A percentile compares a stretch with the other conserved stretches of the same genome.
Evolutionary conservation across 2,329 filamentous ascomycete genomes (phyloP).

Genomic region (Elsinoe arachidis): DNA sequence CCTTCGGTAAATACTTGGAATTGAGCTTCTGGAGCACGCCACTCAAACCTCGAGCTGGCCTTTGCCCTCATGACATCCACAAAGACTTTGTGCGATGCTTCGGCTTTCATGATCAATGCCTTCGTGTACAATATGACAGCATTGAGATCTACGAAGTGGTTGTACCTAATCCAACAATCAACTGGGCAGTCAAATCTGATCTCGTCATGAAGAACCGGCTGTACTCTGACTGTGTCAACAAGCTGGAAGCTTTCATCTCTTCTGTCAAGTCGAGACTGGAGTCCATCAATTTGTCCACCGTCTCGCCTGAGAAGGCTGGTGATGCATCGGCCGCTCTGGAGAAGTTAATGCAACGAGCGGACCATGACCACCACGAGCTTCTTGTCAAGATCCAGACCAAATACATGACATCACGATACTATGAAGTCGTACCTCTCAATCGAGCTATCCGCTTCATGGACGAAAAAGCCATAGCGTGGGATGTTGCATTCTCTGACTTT

Average conservation of each 20-base stretch:
- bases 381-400: slow-evolving; percentile 74
- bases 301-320: slow-evolving; percentile 78
- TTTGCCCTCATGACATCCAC: slow-evolving; percentile 88
- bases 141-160: slow-evolving; percentile 92
- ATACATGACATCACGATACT: slow-evolving; percentile 91
- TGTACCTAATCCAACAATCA: slow-evolving; percentile 79
- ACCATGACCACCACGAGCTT: slow-evolving; percentile 70
- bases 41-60: slow-evolving; percentile 61
- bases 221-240: slow-evolving; percentile 69
- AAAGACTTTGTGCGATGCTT: slow-evolving; percentile 90
- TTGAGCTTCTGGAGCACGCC: slow-evolving; percentile 91
- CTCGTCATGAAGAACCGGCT: slow-evolving; percentile 87
- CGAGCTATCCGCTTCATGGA: slow-evolving; percentile 80
- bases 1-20: slow-evolving; percentile 97
- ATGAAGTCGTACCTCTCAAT: slow-evolving; percentile 92
- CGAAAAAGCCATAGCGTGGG: slow-evolving; percentile 89
- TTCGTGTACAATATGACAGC: slow-evolving; percentile 85
- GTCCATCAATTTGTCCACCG: slow-evolving; percentile 83
- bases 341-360: slow-evolving; percentile 63
- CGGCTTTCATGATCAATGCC: slow-evolving; percentile 72
- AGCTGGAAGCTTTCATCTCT: slow-evolving; percentile 76
- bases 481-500: slow-evolving; percentile 79
- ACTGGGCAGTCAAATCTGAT: slow-evolving; percentile 97
- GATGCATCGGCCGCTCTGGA: slow-evolving; percentile 77
- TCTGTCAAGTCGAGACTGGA: slow-evolving; percentile 78